Base-by-base conservation (phyloP, 805 yeast species). In the Lipomyces sp. region DNA sequence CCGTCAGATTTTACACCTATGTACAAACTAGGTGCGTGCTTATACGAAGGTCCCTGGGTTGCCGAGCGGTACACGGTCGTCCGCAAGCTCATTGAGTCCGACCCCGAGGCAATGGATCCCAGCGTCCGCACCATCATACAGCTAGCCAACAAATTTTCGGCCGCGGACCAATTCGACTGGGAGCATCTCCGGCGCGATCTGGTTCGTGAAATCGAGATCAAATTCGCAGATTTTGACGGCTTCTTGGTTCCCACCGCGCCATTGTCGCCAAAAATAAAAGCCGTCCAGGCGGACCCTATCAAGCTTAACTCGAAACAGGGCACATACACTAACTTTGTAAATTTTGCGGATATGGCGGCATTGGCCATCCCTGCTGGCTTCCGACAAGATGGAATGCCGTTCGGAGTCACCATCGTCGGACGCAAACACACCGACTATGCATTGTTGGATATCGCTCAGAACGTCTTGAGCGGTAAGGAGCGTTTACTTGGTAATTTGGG, bases 31-130 rank as follows among this genome's bases (percentile, higher is more conserved):
- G 99, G 98, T 30, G 85, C 85, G 73, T 90, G 94, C 75, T 83
- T 94, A 39, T 94, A 94, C 76, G 97, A 94, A 75, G 99, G 99
- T 65, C 90, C 98, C 18, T 94, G 99, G 99, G 98, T 95, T 10
- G 91, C 97, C 35, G 99, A 94, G 80, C 86, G 99, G 73, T 92
- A 87, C 79, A 87, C 91, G 69, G 97, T 97, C 30, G 85, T 87
- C 48, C 85, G 86, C 72, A 90, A 89, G 55, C 83, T 90, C 64
- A 85, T 85, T 32, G 82, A 89, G 6, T 84, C 86, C 74, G 37
- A 64, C 51, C 67, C 72, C 11, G 82, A 84, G 42, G 83, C 88
- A 60, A 80, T 94, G 74, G 97, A 94, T 77, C 96, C 97, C 60
- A 90, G 92, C 4, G 98, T 95, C 32, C 77, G 83, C 48, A 77